Percentiles rank a stretch among this genome's conserved stretches.
phyloP scores from a whole-genome alignment of 495 filamentous ascomycete species.

The Xylaria longipes region DNA sequence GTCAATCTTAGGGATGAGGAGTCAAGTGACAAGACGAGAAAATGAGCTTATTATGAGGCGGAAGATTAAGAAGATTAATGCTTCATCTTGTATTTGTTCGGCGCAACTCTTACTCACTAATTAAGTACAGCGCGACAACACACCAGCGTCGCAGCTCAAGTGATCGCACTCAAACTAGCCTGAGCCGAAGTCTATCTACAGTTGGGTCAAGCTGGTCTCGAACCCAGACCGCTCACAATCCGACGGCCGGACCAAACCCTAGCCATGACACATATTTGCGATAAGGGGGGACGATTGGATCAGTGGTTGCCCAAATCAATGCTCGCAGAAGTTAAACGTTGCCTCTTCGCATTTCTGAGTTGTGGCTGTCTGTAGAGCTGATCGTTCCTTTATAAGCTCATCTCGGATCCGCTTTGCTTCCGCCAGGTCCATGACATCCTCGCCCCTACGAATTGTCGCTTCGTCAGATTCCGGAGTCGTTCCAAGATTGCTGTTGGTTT shows the following conservation, averaged over 20 bases:
- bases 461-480: not conserved
- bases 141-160: too few species aligned
- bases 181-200: not conserved
- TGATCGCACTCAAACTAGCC: not conserved
- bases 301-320: not conserved
- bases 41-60: not conserved
- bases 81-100: not conserved
- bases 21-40: not conserved
- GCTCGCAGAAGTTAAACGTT: not conserved
- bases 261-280: not conserved
- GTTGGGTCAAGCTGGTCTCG: not conserved
- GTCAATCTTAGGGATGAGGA: not conserved
- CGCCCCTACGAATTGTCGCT: not conserved
- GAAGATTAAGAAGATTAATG: too few species aligned
- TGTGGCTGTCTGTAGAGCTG: not conserved
- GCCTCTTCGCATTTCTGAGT: not conserved
- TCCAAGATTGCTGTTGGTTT: not conserved
- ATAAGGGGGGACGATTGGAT: not conserved
- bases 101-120: not conserved
- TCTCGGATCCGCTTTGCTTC: not conserved
- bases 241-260: not conserved
- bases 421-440: not conserved
- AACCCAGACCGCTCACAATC: not conserved
- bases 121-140: not conserved
- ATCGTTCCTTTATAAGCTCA: not conserved